These are phyloP conservation scores for Exophiala aquamarina DNA, from an alignment of 2,329 filamentous ascomycete species.

Conservation along the genomic window DNA sequence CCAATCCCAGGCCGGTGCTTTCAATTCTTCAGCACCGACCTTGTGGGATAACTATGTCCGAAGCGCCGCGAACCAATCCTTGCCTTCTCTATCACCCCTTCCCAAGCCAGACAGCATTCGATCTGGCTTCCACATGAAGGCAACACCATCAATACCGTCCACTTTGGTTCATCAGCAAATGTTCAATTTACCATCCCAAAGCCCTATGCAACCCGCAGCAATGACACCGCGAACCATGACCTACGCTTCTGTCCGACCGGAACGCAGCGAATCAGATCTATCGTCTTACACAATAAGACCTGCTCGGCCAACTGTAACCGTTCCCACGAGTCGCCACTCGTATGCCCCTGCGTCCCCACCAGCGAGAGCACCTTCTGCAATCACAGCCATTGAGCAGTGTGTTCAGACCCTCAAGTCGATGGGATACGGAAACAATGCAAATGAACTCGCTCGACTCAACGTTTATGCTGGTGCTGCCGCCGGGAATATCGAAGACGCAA, in stretches of 20 bases:
- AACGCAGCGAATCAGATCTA: too few relatives aligned
- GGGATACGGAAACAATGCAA: constrained; percentile 41
- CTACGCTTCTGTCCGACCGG: too few relatives aligned
- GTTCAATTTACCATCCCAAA: too few relatives aligned
- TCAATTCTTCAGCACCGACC: not conserved
- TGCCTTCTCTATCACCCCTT: not conserved
- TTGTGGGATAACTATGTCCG: constrained; percentile 2
- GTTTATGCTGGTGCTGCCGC: constrained; percentile 47
- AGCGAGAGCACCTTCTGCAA: constrained; percentile 2
- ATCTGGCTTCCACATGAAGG: too few relatives aligned
- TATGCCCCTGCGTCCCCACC: constrained; percentile 1
- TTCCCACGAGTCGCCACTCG: constrained; percentile 4
- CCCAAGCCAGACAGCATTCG: too few relatives aligned
- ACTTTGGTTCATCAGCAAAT: too few relatives aligned
- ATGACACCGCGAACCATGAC: too few relatives aligned
- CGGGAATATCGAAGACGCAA: constrained; percentile 44
- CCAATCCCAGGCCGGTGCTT: not conserved
- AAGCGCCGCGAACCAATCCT: not conserved
- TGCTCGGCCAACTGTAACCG: not conserved
- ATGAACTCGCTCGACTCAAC: constrained; percentile 39
- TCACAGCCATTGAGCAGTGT: constrained; percentile 33
- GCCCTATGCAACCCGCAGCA: too few relatives aligned
- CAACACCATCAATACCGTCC: too few relatives aligned
- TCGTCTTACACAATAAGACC: not conserved
- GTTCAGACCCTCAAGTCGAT: constrained; percentile 40